Evolutionary conservation across 805 yeast species (phyloP).

Genomic region (Jamesozyma rosinii): DNA sequence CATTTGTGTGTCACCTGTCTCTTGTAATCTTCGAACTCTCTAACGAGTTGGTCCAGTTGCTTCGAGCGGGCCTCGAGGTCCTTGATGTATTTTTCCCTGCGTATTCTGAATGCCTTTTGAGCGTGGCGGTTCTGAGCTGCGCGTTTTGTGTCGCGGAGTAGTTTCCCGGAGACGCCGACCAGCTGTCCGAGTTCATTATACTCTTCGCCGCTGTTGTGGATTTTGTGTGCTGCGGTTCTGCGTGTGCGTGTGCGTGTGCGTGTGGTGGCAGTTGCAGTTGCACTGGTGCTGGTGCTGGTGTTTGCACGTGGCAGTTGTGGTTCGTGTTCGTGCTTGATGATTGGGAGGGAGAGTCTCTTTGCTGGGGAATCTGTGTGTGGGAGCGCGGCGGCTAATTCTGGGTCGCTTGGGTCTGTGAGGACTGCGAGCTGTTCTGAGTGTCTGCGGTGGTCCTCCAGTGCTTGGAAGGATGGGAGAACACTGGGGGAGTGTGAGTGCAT

Average conservation of each 20-base stretch:
- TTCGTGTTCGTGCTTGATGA: background rate
- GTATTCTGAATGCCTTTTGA: conserved; percentile 80
- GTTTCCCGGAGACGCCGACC: conserved; percentile 21
- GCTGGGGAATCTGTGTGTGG: background rate
- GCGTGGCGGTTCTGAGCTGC: conserved; percentile 91
- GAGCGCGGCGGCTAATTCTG: background rate
- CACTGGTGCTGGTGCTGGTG: too few species aligned
- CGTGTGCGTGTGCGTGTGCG: too few species aligned
- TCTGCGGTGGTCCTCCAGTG: background rate
- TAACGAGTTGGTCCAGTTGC: conserved; percentile 52
- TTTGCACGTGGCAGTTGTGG: background rate
- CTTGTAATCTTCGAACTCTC: conserved; percentile 55
- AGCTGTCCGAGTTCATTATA: conserved; percentile 16
- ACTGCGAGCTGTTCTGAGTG: background rate
- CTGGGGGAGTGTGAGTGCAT: background rate
- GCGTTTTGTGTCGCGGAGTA: conserved; percentile 50
- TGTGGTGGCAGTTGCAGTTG: too few species aligned
- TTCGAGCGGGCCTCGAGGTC: conserved; percentile 66
- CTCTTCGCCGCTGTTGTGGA: conserved; percentile 12
- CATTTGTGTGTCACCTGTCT: too few species aligned
- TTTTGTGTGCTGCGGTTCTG: background rate
- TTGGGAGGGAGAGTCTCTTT: background rate
- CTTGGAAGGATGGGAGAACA: background rate
- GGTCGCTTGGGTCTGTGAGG: background rate
- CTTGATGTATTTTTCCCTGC: conserved; percentile 73